Evolutionary conservation across 768 basidiomycete genomes (phyloP), one percentile per base, ranked within the genome.

Genomic region (Chalciporus chontae): DNA sequence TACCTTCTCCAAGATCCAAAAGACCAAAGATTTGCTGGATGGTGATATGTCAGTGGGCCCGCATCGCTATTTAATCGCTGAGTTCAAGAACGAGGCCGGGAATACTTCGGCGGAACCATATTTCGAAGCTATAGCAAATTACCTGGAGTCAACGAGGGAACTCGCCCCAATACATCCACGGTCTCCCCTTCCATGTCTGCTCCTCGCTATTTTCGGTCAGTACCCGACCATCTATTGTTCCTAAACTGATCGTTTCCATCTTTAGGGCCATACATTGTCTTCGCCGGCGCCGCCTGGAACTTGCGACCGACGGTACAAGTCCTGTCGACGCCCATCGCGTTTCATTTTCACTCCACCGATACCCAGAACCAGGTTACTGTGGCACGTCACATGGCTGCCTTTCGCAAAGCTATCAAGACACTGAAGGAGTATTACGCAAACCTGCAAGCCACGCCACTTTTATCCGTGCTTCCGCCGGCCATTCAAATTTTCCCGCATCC

Each of bases 181-280:
- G n/a, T n/a, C n/a, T n/a, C n/a, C n/a, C n/a, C n/a, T n/a, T n/a
- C n/a, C n/a, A n/a, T n/a, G n/a, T n/a, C n/a, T n/a, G n/a, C n/a
- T n/a, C n/a, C n/a, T n/a, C n/a, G n/a, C n/a, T n/a, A n/a, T n/a
- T n/a, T n/a, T n/a, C n/a, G n/a, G n/a, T n/a, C n/a, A n/a, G n/a
- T n/a, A n/a, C n/a, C n/a, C n/a, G n/a, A n/a, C n/a, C n/a, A n/a
- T n/a, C n/a, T n/a, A n/a, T n/a, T n/a, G n/a, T n/a, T n/a, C n/a
- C n/a, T n/a, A n/a, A n/a, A n/a, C n/a, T n/a, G n/a, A n/a, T n/a
- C n/a, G n/a, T n/a, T n/a, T n/a, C n/a, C n/a, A n/a, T n/a, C n/a
- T n/a, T n/a, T n/a, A 68, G 67, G 67, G 13, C 48, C 67, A 36
- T 46, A 55, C 27, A 52, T 71, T 18, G 39, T 59, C 39, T 64